Conservation (phyloP, 2,329 filamentous ascomycete species). For the Penicillium aurantiogriseum region DNA sequence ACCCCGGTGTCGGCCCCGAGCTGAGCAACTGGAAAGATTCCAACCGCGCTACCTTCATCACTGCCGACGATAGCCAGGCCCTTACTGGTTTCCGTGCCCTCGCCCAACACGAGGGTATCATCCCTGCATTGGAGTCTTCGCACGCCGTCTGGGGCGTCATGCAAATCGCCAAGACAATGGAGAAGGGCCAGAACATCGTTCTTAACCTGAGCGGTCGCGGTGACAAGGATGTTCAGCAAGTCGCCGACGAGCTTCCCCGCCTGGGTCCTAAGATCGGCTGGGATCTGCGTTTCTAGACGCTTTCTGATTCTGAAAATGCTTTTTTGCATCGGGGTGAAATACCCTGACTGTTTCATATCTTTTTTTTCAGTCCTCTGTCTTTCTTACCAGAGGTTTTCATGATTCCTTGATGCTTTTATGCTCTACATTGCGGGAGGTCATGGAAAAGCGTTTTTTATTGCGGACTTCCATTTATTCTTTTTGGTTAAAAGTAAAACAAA, state of each 20-base stretch:
- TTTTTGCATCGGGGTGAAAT: neutral
- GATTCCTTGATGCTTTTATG: neutral
- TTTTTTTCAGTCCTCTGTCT: neutral
- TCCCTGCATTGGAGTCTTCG: conserved; percentile 88
- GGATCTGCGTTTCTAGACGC: conserved; percentile 57
- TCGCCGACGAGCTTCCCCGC: conserved; percentile 87
- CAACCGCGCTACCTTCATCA: conserved; percentile 80
- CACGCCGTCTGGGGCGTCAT: conserved; percentile 90
- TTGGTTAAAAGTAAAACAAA: neutral
- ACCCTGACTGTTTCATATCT: neutral
- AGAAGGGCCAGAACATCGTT: conserved; percentile 82
- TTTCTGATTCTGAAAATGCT: neutral
- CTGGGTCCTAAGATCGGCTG: conserved; percentile 83
- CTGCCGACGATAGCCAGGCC: conserved; percentile 87
- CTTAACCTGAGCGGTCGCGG: conserved; percentile 91
- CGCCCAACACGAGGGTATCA: conserved; percentile 89
- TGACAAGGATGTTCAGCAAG: conserved; percentile 98
- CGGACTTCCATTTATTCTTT: neutral
- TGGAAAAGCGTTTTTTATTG: conserved; percentile 10
- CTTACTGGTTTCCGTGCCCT: conserved; percentile 83
- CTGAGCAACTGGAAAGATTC: conserved; percentile 90
- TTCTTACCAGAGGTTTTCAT: neutral
- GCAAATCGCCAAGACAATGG: conserved; percentile 89
- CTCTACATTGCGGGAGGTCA: conserved; percentile 3
- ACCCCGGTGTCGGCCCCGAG: conserved; percentile 94